Percentiles rank a stretch among this genome's conserved stretches.
Evolutionary conservation across 495 filamentous ascomycete genomes (phyloP).

Genomic region (Aspergillus homomorphus): DNA sequence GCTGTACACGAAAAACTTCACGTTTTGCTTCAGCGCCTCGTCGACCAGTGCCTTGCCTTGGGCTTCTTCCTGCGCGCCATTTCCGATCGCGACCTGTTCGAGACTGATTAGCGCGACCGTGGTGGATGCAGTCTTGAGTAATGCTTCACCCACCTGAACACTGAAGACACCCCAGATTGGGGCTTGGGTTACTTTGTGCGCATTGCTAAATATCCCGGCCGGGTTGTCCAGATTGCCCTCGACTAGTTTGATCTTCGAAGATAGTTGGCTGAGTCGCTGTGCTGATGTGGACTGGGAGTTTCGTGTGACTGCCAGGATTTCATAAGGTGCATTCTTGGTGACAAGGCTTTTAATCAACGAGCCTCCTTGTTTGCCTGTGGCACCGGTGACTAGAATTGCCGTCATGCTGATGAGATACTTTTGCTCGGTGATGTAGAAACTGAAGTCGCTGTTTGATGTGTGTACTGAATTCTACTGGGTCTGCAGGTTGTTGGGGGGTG

Average conservation of each 20-base stretch:
- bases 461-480: too few species aligned
- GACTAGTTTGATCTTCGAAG: slow-evolving; percentile 49
- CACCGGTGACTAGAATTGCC: slow-evolving; percentile 62
- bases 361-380: slow-evolving; percentile 71
- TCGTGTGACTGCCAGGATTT: slow-evolving; percentile 71
- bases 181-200: slow-evolving; percentile 37
- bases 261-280: slow-evolving; percentile 44
- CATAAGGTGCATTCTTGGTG: slow-evolving; percentile 38
- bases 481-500: too few species aligned
- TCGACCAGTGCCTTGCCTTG: slow-evolving; percentile 64
- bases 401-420: neutral
- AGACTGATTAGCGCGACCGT: slow-evolving; percentile 4
- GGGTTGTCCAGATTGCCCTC: slow-evolving; percentile 55
- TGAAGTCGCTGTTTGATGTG: too few species aligned
- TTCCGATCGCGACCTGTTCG: slow-evolving; percentile 33
- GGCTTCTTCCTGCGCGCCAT: slow-evolving; percentile 46
- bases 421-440: too few species aligned
- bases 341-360: slow-evolving; percentile 58
- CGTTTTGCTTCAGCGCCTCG: slow-evolving; percentile 51
- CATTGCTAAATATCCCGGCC: slow-evolving; percentile 49
- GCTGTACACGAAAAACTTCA: slow-evolving; percentile 63
- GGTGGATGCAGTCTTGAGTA: slow-evolving; percentile 19
- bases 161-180: slow-evolving; percentile 54
- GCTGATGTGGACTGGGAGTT: slow-evolving; percentile 52
- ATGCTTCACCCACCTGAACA: slow-evolving; percentile 29